Evolutionary conservation across 2,329 filamentous ascomycete species (phyloP), one percentile per base, ranked within the genome.

Genomic region (Aspergillus brunneoviolaceus): DNA sequence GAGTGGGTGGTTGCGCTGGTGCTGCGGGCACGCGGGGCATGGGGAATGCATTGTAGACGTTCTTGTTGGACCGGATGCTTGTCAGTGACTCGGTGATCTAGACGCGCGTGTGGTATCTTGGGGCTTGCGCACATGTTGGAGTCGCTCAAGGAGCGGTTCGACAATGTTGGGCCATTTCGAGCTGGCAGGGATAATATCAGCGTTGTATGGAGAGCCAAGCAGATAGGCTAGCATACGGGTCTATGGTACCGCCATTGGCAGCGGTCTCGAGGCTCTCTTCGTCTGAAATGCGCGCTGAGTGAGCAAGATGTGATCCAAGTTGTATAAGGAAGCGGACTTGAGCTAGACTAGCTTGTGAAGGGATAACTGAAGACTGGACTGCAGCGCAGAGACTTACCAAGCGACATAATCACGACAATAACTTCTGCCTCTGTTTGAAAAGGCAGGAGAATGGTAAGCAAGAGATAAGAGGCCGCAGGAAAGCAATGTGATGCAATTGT

Each of bases 21-120:
- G 71, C 49, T 4, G 77, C 75, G 49, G 79, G 82, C 55, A 86
- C 76, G 56, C 79, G 81, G 11, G 90, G 90, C 67, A 89, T 88
- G 48, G 90, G 87, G 69, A 96, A 96, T 55, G 89, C 87, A 72
- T 87, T 82, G 74, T 85, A 84, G 47, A 90, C 85, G 66, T 92
- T 94, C 91, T 96, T 29, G 55, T 63, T 10, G 23, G 14, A 11
- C 14, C 50, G 65, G 57, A 11, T 12, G 9, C 9, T 45, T 6
- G 23, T 42, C n/a, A 58, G 23, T 45, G 7, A 42, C 19, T 21
- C 11, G 33, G 29, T 12, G 31, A n/a, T 23, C 33, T 49, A 4
- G 29, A 52, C 19, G 47, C 51, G n/a, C 33, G 29, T 9, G 27
- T 54, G 31, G 50, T 45, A 16, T 45, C 33, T 45, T 45, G 49